Evolutionary conservation across 2,329 filamentous ascomycete genomes (phyloP).

Genomic region (Tolypocladium guangdongense): DNA sequence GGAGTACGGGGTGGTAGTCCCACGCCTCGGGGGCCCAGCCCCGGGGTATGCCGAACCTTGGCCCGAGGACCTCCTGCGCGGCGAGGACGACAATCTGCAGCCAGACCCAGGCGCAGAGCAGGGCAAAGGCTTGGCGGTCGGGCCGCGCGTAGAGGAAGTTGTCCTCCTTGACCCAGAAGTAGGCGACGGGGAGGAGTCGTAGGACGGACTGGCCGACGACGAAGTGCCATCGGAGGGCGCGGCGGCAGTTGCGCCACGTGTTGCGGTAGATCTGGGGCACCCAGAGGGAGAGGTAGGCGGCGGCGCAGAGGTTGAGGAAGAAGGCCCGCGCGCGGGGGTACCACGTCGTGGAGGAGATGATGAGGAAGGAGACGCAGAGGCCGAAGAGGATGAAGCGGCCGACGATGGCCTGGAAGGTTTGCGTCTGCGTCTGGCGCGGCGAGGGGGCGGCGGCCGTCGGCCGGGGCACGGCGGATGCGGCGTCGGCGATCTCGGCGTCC

Average conservation of each 20-base stretch:
- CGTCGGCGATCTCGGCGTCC: constrained; percentile 46
- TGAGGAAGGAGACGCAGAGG: constrained; percentile 45
- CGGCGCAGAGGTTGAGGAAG: constrained; percentile 53
- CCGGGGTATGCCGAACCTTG: constrained; percentile 71
- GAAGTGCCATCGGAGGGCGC: constrained; percentile 85
- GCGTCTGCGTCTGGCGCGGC: constrained; percentile 12
- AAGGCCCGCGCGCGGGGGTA: constrained; percentile 40
- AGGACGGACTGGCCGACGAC: constrained; percentile 73
- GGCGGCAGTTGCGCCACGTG: constrained; percentile 78
- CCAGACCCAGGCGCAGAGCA: constrained; percentile 68
- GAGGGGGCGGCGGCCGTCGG: constrained; percentile 11
- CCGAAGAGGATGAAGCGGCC: constrained; percentile 46
- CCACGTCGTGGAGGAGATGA: constrained; percentile 51
- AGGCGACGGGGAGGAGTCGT: constrained; percentile 68
- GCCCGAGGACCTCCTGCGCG: constrained; percentile 75
- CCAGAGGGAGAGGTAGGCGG: constrained; percentile 85
- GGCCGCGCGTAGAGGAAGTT: constrained; percentile 73
- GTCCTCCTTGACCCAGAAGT: constrained; percentile 68
- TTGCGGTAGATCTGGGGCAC: constrained; percentile 87
- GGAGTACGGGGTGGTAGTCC: constrained; percentile 87
- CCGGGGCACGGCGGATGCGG: constrained; percentile 23
- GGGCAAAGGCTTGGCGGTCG: constrained; percentile 52
- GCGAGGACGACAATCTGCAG: constrained; percentile 69
- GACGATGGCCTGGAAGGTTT: constrained; percentile 44
- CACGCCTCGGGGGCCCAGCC: constrained; percentile 65